phyloP scores from a whole-genome alignment of 352 stramenopile species.

The Pythium plurisporium region DNA sequence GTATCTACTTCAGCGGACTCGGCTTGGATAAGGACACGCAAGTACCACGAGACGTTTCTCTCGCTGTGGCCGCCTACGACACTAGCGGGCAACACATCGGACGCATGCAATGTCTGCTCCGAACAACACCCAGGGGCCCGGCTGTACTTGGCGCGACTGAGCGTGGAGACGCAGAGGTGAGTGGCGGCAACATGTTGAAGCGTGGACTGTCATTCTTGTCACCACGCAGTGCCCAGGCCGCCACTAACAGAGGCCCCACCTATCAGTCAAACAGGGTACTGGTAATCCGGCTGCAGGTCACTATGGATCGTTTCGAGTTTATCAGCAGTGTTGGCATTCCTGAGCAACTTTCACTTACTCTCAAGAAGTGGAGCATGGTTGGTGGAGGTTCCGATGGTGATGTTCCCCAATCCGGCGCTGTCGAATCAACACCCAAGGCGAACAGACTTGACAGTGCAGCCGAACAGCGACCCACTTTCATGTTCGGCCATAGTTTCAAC shows the following conservation, averaged over 20 bases:
- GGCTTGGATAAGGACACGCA: background rate
- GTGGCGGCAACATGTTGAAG: conserved; percentile 9
- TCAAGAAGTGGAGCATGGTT: conserved; percentile 30
- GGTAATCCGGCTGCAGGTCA: conserved; percentile 9
- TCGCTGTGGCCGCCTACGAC: conserved; percentile 22
- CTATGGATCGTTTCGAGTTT: conserved; percentile 26
- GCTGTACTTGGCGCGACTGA: background rate
- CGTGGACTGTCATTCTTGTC: conserved; percentile 14
- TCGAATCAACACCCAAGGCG: conserved; percentile 26
- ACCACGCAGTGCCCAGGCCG: conserved; percentile 1
- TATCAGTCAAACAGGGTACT: background rate
- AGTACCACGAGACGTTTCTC: background rate
- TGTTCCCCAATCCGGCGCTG: background rate
- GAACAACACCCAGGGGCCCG: background rate
- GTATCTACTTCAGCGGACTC: conserved; percentile 27
- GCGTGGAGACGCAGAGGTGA: conserved; percentile 1
- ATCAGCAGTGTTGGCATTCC: background rate
- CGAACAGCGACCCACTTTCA: background rate
- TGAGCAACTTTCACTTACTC: conserved; percentile 29
- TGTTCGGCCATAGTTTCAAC: conserved; percentile 12
- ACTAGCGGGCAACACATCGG: conserved; percentile 19
- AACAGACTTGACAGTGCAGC: background rate
- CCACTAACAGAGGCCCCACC: conserved; percentile 4
- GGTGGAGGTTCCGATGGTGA: background rate
- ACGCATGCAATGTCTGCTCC: conserved; percentile 16